Percentiles rank a stretch among this genome's conserved stretches.
These are phyloP conservation scores for Cryptococcus sp. DNA, from an alignment of 1,284 basidiomycete genomes.

Conservation along the genomic window DNA sequence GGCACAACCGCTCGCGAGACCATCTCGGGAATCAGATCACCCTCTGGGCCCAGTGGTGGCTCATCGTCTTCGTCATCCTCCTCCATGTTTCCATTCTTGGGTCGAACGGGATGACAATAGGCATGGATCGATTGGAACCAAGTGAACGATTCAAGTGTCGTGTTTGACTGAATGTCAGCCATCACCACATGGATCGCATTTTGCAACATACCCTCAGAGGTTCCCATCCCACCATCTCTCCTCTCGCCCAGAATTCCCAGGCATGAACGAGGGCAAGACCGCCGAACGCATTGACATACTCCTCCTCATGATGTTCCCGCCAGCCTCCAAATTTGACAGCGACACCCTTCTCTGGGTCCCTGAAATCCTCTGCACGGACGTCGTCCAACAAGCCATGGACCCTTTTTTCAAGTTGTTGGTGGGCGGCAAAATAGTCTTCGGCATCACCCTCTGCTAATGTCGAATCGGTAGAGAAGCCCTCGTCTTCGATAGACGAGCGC, in stretches of 20 bases:
- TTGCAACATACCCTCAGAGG: slow-evolving; percentile 63
- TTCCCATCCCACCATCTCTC: slow-evolving; percentile 84
- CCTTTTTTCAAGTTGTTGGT: slow-evolving; percentile 55
- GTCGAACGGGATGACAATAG: slow-evolving; percentile 61
- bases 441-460: slow-evolving; percentile 62
- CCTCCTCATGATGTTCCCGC: slow-evolving; percentile 71
- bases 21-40: slow-evolving; percentile 83
- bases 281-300: slow-evolving; percentile 83
- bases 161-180: slow-evolving; percentile 42
- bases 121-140: slow-evolving; percentile 77
- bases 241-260: slow-evolving; percentile 92
- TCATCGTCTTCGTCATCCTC: slow-evolving; percentile 51
- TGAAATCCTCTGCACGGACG: slow-evolving; percentile 81
- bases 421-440: slow-evolving; percentile 65
- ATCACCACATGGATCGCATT: slow-evolving; percentile 37
- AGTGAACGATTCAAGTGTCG: slow-evolving; percentile 68
- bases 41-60: slow-evolving; percentile 67
- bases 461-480: slow-evolving; percentile 82
- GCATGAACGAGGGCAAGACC: slow-evolving; percentile 81
- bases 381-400: slow-evolving; percentile 63
- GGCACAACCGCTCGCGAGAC: slow-evolving; percentile 78
- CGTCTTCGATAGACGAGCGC: slow-evolving; percentile 54
- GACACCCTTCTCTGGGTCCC: slow-evolving; percentile 70
- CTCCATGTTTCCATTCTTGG: slow-evolving; percentile 18
- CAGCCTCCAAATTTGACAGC: slow-evolving; percentile 71